Conservation (phyloP, 129 eudicot genomes). For the Arctium minus region DNA sequence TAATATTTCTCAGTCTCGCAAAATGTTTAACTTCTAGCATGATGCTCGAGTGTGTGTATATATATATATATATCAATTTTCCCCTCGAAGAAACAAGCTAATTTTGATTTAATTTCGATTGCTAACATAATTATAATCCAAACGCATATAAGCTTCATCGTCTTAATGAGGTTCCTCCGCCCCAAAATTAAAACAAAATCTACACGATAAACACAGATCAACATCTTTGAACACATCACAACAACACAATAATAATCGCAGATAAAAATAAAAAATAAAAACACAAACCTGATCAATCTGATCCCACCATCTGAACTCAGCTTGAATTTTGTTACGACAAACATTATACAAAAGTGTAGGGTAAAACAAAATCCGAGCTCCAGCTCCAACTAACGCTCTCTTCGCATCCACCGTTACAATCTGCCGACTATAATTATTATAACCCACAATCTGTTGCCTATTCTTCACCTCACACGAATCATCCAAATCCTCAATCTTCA, state of each 20-base stretch:
- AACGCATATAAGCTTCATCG: too few relatives aligned
- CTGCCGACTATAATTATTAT: conserved; percentile 19
- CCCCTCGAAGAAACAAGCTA: neutral
- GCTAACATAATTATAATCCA: neutral
- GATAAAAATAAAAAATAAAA: neutral
- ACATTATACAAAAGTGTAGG: conserved; percentile 90
- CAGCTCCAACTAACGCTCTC: conserved; percentile 78
- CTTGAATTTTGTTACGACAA: conserved; percentile 59
- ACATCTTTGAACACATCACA: neutral
- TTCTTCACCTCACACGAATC: conserved; percentile 26
- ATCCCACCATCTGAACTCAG: conserved; percentile 95
- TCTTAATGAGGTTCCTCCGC: neutral
- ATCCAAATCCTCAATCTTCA: conserved; percentile 72
- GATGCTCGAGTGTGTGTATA: neutral
- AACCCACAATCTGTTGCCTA: conserved; percentile 11
- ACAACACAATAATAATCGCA: neutral
- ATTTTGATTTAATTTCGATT: neutral
- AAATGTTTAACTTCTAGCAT: too few relatives aligned
- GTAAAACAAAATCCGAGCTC: conserved; percentile 81
- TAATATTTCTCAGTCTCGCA: too few relatives aligned
- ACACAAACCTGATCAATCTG: conserved; percentile 66
- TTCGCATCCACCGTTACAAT: conserved; percentile 64
- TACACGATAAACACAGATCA: neutral
- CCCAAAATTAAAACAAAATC: neutral
- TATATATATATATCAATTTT: neutral